Percentiles rank a stretch among this genome's conserved stretches.
These are phyloP conservation scores for Claviceps purpurea DNA, from an alignment of 2,329 filamentous ascomycete species.

Conservation along the genomic window DNA sequence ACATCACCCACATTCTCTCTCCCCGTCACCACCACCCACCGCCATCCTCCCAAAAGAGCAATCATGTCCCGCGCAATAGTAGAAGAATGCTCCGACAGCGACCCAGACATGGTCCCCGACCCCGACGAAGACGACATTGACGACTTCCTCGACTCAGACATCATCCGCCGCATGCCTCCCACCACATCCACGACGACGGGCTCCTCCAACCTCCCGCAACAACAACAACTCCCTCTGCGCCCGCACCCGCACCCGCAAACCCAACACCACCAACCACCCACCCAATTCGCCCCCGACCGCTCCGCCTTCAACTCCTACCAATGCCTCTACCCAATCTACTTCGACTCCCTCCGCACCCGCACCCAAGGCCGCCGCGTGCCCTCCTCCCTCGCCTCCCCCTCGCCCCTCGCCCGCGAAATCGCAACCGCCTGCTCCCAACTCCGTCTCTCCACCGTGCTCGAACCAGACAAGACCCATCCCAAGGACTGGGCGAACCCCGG, in stretches of 20 bases:
- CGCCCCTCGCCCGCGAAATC: slow-evolving; percentile 82
- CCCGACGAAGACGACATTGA: slow-evolving; percentile 76
- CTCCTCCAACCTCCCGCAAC: neutral
- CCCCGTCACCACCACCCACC: too few species aligned
- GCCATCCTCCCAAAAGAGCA: neutral
- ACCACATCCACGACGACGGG: neutral
- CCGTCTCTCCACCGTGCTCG: slow-evolving; percentile 62
- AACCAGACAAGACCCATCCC: slow-evolving; percentile 84
- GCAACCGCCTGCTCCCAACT: slow-evolving; percentile 69
- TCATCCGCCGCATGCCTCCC: slow-evolving; percentile 32
- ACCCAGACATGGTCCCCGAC: slow-evolving; percentile 53
- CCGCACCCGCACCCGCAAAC: slow-evolving; percentile 1
- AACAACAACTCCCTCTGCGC: slow-evolving; percentile 7
- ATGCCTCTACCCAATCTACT: slow-evolving; percentile 92
- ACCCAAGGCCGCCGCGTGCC: slow-evolving; percentile 72
- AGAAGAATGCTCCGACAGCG: slow-evolving; percentile 82
- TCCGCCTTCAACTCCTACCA: slow-evolving; percentile 61
- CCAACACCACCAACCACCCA: slow-evolving; percentile 14
- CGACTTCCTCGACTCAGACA: slow-evolving; percentile 45
- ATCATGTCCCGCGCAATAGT: slow-evolving; percentile 74
- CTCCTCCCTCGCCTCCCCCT: slow-evolving; percentile 57
- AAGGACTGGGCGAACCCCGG: slow-evolving; percentile 98
- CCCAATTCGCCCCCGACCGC: slow-evolving; percentile 30
- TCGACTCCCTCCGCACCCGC: slow-evolving; percentile 63
- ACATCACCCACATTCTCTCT: too few species aligned